Evolutionary conservation across 345 rosid species (phyloP).

Genomic region (Hibiscus mutabilis): DNA sequence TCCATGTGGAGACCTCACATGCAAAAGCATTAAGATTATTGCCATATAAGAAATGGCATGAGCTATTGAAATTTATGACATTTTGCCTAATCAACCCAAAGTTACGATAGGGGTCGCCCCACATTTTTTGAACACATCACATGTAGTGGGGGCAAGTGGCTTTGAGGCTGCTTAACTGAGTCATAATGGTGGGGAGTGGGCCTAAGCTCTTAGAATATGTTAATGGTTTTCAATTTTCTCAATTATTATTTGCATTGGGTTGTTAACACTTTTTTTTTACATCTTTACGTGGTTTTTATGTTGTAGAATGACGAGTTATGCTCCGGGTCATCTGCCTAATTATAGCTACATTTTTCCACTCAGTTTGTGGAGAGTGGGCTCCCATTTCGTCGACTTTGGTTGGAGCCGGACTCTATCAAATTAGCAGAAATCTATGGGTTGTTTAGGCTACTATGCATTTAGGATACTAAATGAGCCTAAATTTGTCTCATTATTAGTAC

Average conservation of each 20-base stretch:
- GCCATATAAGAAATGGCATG: neutral
- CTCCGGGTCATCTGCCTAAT: neutral
- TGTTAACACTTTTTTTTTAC: neutral
- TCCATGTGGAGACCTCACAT: neutral
- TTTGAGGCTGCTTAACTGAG: neutral
- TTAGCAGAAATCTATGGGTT: too few relatives aligned
- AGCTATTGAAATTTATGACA: neutral
- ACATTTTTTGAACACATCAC: conserved; percentile 17
- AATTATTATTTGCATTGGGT: neutral
- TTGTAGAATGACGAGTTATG: neutral
- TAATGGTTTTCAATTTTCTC: neutral
- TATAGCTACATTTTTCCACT: neutral
- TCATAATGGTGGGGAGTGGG: neutral
- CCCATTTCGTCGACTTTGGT: neutral
- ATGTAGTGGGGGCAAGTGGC: conserved; percentile 10
- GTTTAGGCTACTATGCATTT: too few relatives aligned
- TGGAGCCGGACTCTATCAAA: neutral
- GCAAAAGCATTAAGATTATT: neutral
- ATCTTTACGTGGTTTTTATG: neutral
- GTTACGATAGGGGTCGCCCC: neutral
- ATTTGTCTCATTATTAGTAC: too few relatives aligned
- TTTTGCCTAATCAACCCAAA: neutral
- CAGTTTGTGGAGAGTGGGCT: conserved; percentile 9
- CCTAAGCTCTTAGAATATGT: neutral
- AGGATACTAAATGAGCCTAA: too few relatives aligned